A percentile compares a stretch with the other conserved stretches of the same genome.
These are phyloP conservation scores for Halophytophthora polymorphica DNA, from an alignment of 352 stramenopile genomes.

Conservation along the genomic window DNA sequence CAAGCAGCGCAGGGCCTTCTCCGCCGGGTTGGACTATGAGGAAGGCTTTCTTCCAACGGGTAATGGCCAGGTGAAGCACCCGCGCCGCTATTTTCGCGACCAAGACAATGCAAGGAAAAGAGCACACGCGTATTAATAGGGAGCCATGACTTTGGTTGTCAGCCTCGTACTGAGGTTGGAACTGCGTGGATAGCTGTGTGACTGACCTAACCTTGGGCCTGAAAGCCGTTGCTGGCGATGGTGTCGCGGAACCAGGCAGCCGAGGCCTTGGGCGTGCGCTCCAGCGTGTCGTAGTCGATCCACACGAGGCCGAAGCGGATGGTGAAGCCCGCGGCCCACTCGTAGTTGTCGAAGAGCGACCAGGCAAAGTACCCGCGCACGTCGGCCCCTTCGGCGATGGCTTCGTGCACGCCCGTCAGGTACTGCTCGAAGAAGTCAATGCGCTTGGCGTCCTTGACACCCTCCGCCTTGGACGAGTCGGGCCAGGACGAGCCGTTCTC, in stretches of 20 bases:
- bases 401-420: constrained; percentile 62
- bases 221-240: constrained; percentile 45
- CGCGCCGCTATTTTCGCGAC: constrained; percentile 18
- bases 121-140: constrained; percentile 16
- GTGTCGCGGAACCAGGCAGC: constrained; percentile 50
- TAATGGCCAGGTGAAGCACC: constrained; percentile 1
- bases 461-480: constrained; percentile 63
- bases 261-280: constrained; percentile 61
- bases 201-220: constrained; percentile 9
- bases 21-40: not conserved
- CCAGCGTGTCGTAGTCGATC: constrained; percentile 57
- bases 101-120: not conserved
- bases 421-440: constrained; percentile 85
- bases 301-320: constrained; percentile 59
- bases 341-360: constrained; percentile 92
- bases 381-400: constrained; percentile 48
- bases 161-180: not conserved
- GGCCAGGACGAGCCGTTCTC: constrained; percentile 89
- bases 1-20: constrained; percentile 5
- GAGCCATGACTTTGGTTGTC: not conserved
- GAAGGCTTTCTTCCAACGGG: not conserved
- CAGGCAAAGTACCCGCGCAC: constrained; percentile 89
- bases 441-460: constrained; percentile 72
- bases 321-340: constrained; percentile 77
- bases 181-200: constrained; percentile 7